A percentile compares a stretch with the other conserved stretches of the same genome.
These are phyloP conservation scores for Boeremia exigua DNA, from an alignment of 2,329 filamentous ascomycete genomes.

Conservation along the genomic window DNA sequence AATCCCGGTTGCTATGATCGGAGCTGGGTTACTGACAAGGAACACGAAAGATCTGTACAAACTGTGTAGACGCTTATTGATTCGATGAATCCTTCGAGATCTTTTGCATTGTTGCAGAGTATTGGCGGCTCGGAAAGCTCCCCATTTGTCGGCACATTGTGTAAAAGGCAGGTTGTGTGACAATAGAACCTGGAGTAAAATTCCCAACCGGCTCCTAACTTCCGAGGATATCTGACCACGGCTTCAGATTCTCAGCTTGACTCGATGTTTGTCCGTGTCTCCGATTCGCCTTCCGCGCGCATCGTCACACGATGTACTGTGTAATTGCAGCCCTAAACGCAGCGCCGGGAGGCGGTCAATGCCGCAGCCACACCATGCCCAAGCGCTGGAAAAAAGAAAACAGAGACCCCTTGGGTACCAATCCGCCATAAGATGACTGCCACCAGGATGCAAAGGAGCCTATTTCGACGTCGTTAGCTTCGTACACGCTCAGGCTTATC, in stretches of 20 bases:
- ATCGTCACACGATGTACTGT: background rate
- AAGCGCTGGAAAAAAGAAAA: conserved; percentile 53
- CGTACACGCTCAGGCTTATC: background rate
- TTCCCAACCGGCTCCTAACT: background rate
- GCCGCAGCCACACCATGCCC: conserved; percentile 46
- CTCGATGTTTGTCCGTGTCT: background rate
- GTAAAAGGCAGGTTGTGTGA: background rate
- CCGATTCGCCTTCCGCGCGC: background rate
- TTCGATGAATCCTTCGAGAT: conserved; percentile 11
- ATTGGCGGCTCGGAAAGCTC: conserved; percentile 2
- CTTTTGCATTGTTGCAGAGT: background rate
- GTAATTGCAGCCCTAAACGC: background rate
- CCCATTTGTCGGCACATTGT: conserved; percentile 2
- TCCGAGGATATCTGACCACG: background rate
- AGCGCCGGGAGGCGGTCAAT: conserved; percentile 13
- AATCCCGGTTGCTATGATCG: conserved; percentile 8
- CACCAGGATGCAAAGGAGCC: conserved; percentile 50
- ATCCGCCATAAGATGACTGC: conserved; percentile 48
- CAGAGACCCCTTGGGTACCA: conserved; percentile 50
- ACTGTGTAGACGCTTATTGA: conserved; percentile 6
- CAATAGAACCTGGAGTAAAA: conserved; percentile 1
- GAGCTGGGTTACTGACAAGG: conserved; percentile 10
- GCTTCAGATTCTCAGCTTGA: background rate
- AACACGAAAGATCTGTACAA: background rate
- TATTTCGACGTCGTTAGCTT: conserved; percentile 13